These are phyloP conservation scores for Stemphylium beticola DNA, from an alignment of 2,329 filamentous ascomycete genomes.

Conservation along the genomic window DNA sequence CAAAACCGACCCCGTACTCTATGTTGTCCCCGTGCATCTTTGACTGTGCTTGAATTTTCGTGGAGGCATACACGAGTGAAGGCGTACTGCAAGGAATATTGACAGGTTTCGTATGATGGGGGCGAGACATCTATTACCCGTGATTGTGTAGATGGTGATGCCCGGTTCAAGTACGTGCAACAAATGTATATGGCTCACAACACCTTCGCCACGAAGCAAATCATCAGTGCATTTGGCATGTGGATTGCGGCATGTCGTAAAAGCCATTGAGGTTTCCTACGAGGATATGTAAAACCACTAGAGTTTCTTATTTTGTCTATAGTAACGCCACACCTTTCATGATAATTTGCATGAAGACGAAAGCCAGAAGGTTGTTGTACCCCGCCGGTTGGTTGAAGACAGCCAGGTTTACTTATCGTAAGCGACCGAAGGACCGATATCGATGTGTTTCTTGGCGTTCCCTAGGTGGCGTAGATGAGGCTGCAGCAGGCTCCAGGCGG, in stretches of 20 bases:
- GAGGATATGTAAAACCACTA: background rate
- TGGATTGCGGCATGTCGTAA: background rate
- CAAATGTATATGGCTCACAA: too few relatives aligned
- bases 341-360: too few relatives aligned
- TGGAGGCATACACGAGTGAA: too few relatives aligned
- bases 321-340: background rate
- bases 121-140: too few relatives aligned
- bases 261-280: background rate
- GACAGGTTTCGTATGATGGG: too few relatives aligned
- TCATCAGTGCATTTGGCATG: background rate
- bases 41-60: too few relatives aligned
- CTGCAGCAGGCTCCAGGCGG: constrained; percentile 33
- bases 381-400: background rate
- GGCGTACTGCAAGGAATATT: too few relatives aligned
- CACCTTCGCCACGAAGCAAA: too few relatives aligned
- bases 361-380: background rate
- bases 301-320: background rate
- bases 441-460: constrained; percentile 15
- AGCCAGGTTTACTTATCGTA: background rate
- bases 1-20: too few relatives aligned
- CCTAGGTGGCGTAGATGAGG: constrained; percentile 26
- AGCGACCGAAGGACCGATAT: constrained; percentile 2
- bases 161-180: too few relatives aligned
- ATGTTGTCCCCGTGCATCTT: too few relatives aligned
- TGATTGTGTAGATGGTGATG: too few relatives aligned